Conservation (phyloP, 345 rosid genomes). For the Rhizophora apiculata region DNA sequence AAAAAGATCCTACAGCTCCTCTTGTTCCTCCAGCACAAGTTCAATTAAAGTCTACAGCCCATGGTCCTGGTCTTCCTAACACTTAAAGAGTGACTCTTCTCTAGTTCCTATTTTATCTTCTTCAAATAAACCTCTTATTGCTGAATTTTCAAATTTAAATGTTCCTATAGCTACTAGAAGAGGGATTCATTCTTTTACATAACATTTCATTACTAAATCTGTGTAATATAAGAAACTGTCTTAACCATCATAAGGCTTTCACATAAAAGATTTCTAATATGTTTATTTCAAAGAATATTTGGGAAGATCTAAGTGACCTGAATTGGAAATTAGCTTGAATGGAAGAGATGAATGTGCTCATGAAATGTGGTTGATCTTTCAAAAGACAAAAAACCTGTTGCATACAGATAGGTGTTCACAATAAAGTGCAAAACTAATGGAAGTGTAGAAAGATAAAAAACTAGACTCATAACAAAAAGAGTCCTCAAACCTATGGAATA, state of each 20-base stretch:
- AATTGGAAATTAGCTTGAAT: not conserved
- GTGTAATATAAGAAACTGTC: not conserved
- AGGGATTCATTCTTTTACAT: not conserved
- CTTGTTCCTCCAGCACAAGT: not conserved
- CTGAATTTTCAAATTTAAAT: not conserved
- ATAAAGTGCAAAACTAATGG: constrained; percentile 2
- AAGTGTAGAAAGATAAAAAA: not conserved
- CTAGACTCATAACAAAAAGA: not conserved
- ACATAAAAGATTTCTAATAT: not conserved
- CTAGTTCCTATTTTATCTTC: not conserved
- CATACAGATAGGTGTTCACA: constrained; percentile 2
- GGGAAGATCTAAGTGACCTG: not conserved
- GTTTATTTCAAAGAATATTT: not conserved
- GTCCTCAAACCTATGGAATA: constrained; percentile 7
- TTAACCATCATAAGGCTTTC: not conserved
- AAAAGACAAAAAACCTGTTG: not conserved
- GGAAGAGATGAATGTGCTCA: not conserved
- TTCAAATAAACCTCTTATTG: not conserved
- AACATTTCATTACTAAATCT: not conserved
- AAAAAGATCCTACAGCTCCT: not conserved
- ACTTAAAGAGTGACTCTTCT: not conserved
- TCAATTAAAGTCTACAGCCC: not conserved
- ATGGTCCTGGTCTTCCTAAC: not conserved
- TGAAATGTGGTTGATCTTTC: too few species aligned
- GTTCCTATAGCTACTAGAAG: not conserved